Evolutionary conservation across 805 yeast species (phyloP).

Genomic region (Candida adriatica): DNA sequence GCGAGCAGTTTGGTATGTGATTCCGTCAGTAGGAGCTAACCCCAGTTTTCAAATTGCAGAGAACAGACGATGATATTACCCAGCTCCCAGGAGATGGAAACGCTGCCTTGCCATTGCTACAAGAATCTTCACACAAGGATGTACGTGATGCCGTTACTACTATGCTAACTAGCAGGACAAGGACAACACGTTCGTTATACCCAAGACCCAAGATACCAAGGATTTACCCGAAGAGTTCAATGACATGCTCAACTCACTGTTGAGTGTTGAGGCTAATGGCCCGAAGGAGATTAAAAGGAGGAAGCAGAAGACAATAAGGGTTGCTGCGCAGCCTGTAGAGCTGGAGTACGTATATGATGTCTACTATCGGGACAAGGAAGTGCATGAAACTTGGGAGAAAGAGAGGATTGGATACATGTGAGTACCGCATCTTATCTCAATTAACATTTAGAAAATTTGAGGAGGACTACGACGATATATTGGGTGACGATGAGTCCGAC

Average conservation of each 20-base stretch:
- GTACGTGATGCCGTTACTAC: constrained; percentile 5
- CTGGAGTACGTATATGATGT: constrained; percentile 91
- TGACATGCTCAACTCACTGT: constrained; percentile 66
- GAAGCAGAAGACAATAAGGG: constrained; percentile 17
- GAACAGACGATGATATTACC: constrained; percentile 34
- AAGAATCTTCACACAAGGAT: constrained; percentile 17
- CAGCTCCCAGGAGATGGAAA: constrained; percentile 11
- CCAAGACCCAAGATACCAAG: constrained; percentile 18
- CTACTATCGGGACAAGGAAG: constrained; percentile 61
- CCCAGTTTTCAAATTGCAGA: constrained; percentile 38
- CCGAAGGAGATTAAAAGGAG: constrained; percentile 19
- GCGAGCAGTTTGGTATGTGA: constrained; percentile 23
- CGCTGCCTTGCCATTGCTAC: constrained; percentile 17
- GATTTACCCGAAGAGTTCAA: constrained; percentile 55
- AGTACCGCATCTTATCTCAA: constrained; percentile 4
- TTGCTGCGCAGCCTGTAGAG: constrained; percentile 13
- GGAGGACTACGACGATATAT: constrained; percentile 31
- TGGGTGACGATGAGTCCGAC: constrained; percentile 29
- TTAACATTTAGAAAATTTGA: constrained; percentile 27
- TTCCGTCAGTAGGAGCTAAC: not conserved
- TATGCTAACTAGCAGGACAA: constrained; percentile 15
- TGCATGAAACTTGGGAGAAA: constrained; percentile 39
- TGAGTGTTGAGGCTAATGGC: constrained; percentile 29
- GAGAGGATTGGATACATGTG: constrained; percentile 30
- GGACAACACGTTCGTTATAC: constrained; percentile 22